Evolutionary conservation across 805 yeast genomes (phyloP).

Genomic region (Candida adriatica): DNA sequence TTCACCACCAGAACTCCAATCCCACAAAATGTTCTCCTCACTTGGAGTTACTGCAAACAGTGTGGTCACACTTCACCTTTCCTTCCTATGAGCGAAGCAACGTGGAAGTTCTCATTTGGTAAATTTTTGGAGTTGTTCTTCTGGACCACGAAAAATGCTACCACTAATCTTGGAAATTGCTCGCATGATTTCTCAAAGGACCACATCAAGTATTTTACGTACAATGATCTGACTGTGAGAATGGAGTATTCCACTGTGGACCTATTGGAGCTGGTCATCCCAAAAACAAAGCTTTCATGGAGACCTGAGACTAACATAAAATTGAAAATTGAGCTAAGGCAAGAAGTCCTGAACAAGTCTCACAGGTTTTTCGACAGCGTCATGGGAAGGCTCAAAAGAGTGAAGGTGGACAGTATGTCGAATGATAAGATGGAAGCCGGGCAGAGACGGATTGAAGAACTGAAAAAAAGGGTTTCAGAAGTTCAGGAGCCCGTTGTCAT

Average conservation of each 20-base stretch:
- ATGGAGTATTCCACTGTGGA: conserved; percentile 74
- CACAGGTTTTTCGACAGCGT: conserved; percentile 67
- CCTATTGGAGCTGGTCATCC: conserved; percentile 71
- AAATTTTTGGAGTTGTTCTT: conserved; percentile 83
- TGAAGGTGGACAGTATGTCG: conserved; percentile 67
- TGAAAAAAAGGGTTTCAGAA: conserved; percentile 43
- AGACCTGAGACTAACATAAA: conserved; percentile 62
- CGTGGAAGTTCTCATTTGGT: conserved; percentile 91
- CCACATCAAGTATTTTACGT: conserved; percentile 80
- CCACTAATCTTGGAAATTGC: conserved; percentile 61
- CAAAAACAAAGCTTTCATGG: conserved; percentile 66
- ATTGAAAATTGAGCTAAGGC: conserved; percentile 57
- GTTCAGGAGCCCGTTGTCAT: conserved; percentile 46
- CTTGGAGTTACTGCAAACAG: conserved; percentile 87
- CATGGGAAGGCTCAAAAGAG: conserved; percentile 58
- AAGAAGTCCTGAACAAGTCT: conserved; percentile 46
- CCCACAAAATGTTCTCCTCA: conserved; percentile 56
- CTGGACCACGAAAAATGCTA: conserved; percentile 54
- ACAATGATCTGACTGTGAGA: conserved; percentile 68
- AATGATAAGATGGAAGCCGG: conserved; percentile 70
- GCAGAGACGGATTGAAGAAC: conserved; percentile 44
- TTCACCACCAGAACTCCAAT: conserved; percentile 47
- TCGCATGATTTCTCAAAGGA: conserved; percentile 74
- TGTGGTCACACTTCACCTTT: conserved; percentile 76
- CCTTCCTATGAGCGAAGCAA: conserved; percentile 72